A percentile compares a stretch with the other conserved stretches of the same genome.
These are phyloP conservation scores for Tulasnella sp. DNA, from an alignment of 768 basidiomycete species.

Conservation along the genomic window DNA sequence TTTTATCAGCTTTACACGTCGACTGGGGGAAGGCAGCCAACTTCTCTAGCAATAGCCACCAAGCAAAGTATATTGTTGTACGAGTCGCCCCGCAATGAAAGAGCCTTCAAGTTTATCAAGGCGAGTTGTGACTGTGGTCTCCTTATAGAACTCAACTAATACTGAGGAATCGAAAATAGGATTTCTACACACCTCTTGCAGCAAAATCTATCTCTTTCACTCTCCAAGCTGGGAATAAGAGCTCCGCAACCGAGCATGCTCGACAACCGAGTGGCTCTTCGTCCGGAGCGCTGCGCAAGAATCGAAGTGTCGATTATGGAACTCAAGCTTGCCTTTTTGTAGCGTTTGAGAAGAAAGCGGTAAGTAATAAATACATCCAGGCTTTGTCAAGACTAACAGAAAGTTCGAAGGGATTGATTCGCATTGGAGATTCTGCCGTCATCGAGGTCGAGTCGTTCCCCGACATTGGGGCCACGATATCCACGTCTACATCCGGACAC, in stretches of 20 bases:
- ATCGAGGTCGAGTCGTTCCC: slow-evolving; percentile 64
- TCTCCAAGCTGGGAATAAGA: slow-evolving; percentile 19
- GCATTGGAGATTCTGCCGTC: slow-evolving; percentile 70
- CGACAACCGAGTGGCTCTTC: slow-evolving; percentile 15
- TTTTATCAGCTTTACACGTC: slow-evolving; percentile 59
- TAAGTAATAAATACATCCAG: background rate
- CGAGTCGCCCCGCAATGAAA: slow-evolving; percentile 73
- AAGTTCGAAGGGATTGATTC: slow-evolving; percentile 48
- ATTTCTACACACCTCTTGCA: slow-evolving; percentile 71
- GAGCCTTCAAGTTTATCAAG: slow-evolving; percentile 77
- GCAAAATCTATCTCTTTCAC: slow-evolving; percentile 64
- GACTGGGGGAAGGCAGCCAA: slow-evolving; percentile 39
- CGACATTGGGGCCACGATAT: slow-evolving; percentile 22
- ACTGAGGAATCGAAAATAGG: slow-evolving; percentile 38
- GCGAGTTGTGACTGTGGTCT: slow-evolving; percentile 32
- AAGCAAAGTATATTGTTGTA: slow-evolving; percentile 67
- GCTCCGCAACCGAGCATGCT: slow-evolving; percentile 35
- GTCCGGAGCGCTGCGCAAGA: slow-evolving; percentile 21
- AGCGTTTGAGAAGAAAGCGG: slow-evolving; percentile 77
- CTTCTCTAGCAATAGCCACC: slow-evolving; percentile 65
- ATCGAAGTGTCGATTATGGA: slow-evolving; percentile 42
- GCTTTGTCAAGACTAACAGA: background rate
- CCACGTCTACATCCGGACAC: slow-evolving; percentile 2
- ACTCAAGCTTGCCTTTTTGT: slow-evolving; percentile 73
- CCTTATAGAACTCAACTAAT: background rate